These are phyloP conservation scores for Anthracocystis setariae DNA, from an alignment of 1,284 basidiomycete species.

Conservation along the genomic window DNA sequence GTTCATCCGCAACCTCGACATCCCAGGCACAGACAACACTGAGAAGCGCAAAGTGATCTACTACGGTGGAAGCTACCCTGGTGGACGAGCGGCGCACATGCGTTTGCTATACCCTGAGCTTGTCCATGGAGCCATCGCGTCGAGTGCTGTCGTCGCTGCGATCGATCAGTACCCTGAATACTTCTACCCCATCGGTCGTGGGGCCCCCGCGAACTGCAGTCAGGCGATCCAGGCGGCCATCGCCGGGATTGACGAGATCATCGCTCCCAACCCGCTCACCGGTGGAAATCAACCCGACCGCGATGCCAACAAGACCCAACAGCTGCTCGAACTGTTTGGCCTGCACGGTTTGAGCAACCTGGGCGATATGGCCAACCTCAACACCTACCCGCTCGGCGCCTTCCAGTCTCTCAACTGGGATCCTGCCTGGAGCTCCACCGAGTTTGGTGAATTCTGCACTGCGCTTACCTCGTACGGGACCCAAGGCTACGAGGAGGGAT, in stretches of 20 bases:
- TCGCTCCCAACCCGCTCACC: constrained; percentile 55
- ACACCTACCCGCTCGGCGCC: constrained; percentile 55
- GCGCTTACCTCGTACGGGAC: constrained; percentile 38
- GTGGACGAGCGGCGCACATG: constrained; percentile 93
- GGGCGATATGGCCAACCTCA: constrained; percentile 57
- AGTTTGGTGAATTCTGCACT: constrained; percentile 49
- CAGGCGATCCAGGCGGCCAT: constrained; percentile 74
- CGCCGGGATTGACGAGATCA: constrained; percentile 55
- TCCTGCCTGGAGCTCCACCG: constrained; percentile 36
- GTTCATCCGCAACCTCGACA: constrained; percentile 84
- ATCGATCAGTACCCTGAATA: constrained; percentile 72
- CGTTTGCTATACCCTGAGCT: constrained; percentile 84
- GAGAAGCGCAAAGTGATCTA: constrained; percentile 78
- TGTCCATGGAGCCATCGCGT: constrained; percentile 90
- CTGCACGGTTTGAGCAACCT: constrained; percentile 46
- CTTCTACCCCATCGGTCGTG: constrained; percentile 83
- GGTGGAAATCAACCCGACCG: constrained; percentile 48
- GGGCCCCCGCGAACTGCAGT: constrained; percentile 79
- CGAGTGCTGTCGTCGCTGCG: constrained; percentile 68
- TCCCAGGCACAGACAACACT: constrained; percentile 77
- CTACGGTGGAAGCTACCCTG: constrained; percentile 86
- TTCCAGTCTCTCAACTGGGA: constrained; percentile 65
- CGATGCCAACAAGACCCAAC: constrained; percentile 28
- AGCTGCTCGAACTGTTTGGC: constrained; percentile 52
- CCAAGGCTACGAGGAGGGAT: constrained; percentile 17